phyloP scores from a whole-genome alignment of 768 basidiomycete genomes.

The Tricholoma sp. region DNA sequence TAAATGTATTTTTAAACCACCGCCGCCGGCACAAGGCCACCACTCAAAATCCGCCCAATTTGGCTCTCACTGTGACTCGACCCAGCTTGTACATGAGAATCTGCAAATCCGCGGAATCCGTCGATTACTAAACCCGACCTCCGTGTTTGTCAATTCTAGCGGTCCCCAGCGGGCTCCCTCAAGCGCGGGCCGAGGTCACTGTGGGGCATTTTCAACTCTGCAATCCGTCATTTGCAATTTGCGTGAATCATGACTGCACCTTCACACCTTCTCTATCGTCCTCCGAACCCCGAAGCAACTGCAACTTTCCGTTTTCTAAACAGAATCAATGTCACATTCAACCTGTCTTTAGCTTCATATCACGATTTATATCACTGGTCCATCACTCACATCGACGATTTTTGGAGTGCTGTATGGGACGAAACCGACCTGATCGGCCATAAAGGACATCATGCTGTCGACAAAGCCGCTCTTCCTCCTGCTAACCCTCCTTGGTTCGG shows the following conservation, averaged over 20 bases:
- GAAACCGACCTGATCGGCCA: conserved; percentile 52
- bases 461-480: conserved; percentile 45
- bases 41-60: too few relatives aligned
- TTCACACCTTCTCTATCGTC: conserved; percentile 32
- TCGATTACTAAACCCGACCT: too few relatives aligned
- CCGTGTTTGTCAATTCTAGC: too few relatives aligned
- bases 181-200: neutral
- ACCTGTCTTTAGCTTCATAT: conserved; percentile 46
- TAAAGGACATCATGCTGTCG: conserved; percentile 59
- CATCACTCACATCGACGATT: conserved; percentile 47
- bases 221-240: neutral
- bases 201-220: too few relatives aligned
- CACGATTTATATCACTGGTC: conserved; percentile 69
- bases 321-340: conserved; percentile 44
- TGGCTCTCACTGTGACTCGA: too few relatives aligned
- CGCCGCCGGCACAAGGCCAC: neutral
- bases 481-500: conserved; percentile 65
- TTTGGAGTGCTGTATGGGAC: conserved; percentile 79
- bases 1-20: neutral
- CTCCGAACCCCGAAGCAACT: conserved; percentile 36
- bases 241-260: neutral
- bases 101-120: too few relatives aligned
- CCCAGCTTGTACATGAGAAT: too few relatives aligned
- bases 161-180: too few relatives aligned
- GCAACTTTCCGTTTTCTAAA: conserved; percentile 44